Conservation (phyloP, 257 asterid species). For the Nicotiana tabacum region DNA sequence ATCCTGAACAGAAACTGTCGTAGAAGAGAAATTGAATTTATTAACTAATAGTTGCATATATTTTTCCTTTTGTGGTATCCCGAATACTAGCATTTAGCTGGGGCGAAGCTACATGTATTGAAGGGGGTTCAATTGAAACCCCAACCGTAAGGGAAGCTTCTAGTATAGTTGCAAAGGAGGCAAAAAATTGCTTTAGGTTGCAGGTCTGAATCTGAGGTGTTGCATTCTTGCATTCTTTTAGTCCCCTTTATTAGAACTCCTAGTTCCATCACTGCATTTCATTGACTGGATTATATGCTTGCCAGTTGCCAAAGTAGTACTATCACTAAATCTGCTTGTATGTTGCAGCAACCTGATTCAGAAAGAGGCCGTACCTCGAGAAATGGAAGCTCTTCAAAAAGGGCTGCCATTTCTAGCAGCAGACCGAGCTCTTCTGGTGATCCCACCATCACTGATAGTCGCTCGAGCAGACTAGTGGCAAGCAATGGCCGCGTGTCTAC, state of each 20-base stretch:
- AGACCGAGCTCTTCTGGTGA: slow-evolving; percentile 55
- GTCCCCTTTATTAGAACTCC: not conserved
- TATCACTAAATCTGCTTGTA: slow-evolving; percentile 21
- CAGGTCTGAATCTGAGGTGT: not conserved
- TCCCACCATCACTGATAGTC: slow-evolving; percentile 39
- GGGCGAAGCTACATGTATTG: not conserved
- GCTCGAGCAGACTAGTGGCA: slow-evolving; percentile 30
- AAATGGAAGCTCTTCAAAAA: slow-evolving; percentile 66
- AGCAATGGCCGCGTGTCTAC: slow-evolving; percentile 45
- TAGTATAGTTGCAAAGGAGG: not conserved
- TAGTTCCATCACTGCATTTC: not conserved
- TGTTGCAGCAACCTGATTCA: slow-evolving; percentile 59
- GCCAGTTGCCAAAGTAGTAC: not conserved
- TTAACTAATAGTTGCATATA: not conserved
- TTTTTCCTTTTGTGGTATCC: not conserved
- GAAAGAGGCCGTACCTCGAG: slow-evolving; percentile 60
- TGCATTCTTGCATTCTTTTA: not conserved
- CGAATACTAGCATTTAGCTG: not conserved
- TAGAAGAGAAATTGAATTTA: not conserved
- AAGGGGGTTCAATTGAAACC: not conserved
- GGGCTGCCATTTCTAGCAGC: slow-evolving; percentile 47
- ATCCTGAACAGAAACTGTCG: not conserved
- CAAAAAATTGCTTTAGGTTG: not conserved
- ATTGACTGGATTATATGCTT: not conserved
- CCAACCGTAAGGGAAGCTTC: not conserved